Base-by-base conservation (phyloP, 108 stramenopile species). In the Skeletonema grethae region DNA sequence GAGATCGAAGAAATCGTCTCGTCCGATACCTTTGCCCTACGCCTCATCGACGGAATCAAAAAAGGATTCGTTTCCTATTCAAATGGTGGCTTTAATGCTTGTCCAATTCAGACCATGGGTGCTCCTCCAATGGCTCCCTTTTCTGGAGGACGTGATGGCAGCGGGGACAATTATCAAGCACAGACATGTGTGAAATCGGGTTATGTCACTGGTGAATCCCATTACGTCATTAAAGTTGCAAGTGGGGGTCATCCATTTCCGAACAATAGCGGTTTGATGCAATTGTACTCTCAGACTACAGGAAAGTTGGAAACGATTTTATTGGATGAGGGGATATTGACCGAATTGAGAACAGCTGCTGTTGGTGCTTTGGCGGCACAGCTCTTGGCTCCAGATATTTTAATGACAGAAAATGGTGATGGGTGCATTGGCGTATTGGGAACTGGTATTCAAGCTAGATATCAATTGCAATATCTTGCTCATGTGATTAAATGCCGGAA, bases 211-310 rank as follows among this genome's bases (percentile, higher is more conserved):
- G 79, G 82, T 31, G 65, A 69, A n/a, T 62, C 65, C 0, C 67
- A 86, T 61, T 90, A 85, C 65, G 87, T 87, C n/a, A 72, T 90
- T 63, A 90, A 90, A 50, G 86, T 90, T 5, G 90, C 90, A 5
- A 77, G 75, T 57, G 90, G 90, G 7, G 90, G 90, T 1, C 53
- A 76, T 61, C 90, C 90, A 4, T 74, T 82, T 74, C 85, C 83
- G 0, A 57, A 39, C 22, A 86, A 87, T 46, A 73, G 80, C 18
- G 90, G 90, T 15, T 48, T 78, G 9, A 84, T 90, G 77, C 90
- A 90, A 57, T 58, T 90, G 6, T 90, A 83, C 56, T 90, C 89
- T 11, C 89, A 90, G 66, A 38, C 41, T 22, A 88, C 89, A 39
- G 89, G 89, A 7, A 76, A 69, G 38, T 72, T 84, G 30, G 84